Evolutionary conservation across 2,329 filamentous ascomycete species (phyloP), one percentile per base, ranked within the genome.

Genomic region (Penicillium oxalicum): DNA sequence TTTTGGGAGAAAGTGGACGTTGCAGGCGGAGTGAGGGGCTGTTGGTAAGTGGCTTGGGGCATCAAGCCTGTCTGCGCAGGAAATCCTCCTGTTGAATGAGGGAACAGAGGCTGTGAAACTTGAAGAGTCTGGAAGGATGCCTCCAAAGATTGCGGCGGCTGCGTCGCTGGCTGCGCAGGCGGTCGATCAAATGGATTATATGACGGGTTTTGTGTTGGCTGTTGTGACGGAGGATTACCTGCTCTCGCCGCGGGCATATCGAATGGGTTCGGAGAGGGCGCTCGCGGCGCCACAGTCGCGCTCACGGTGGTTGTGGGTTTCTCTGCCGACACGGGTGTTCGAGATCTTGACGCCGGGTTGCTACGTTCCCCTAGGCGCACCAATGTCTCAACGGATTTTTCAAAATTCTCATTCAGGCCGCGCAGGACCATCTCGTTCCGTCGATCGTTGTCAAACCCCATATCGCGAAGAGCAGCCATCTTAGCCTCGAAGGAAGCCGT

Each of bases 361-460:
- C 67, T 73, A 34, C 64, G 83, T 63, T 95, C 90, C 26, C 91
- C 91, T 35, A 96, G 71, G 57, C 89, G 81, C 48, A 93, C 82
- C 61, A 98, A 71, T 13, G 88, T 82, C 68, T 97, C 91, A 39
- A 97, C 82, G 0, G 91, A 83, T 66, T 82, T 86, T 58, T 96
- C 89, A 49, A 98, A 65, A 62, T 93, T 91, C 4, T 91, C 91
- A 61, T 86, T 84, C 28, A 94, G 78, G 3, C 87, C 86, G 64
- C 90, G 91, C 13, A 98, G 73, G 26, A 96, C 83, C 45, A 86
- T 82, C 4, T 82, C 77, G 62, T 96, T 97, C 50, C 87, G 82
- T 59, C 86, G 87, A 37, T 86, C 83, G 64, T 98, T 90, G 4
- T 74, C 75, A 61, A 98, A 98, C 0, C 93, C 93, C 90, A 97